Evolutionary conservation across 257 asterid species (phyloP).

Genomic region (Gynochthodes officinalis): DNA sequence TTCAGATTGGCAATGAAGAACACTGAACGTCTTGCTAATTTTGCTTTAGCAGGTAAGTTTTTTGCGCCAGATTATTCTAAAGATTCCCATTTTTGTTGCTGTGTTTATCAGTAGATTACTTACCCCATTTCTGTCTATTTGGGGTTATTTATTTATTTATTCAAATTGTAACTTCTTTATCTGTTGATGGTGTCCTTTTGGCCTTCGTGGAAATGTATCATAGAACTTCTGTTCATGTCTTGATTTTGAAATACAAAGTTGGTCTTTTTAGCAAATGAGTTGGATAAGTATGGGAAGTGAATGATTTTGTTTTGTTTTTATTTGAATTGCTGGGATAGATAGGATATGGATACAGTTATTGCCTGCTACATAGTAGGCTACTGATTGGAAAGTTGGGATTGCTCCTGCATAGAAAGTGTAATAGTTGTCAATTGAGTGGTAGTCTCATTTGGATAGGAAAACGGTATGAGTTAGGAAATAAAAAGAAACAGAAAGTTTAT

Average conservation of each 20-base stretch:
- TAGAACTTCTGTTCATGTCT: neutral
- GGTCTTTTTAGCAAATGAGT: neutral
- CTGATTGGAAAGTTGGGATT: neutral
- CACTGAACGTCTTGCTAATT: slow-evolving; percentile 38
- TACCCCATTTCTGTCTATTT: neutral
- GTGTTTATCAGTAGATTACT: neutral
- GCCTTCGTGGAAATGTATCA: neutral
- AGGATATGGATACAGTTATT: neutral
- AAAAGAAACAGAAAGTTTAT: neutral
- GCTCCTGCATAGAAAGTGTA: neutral
- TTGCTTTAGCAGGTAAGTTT: slow-evolving; percentile 39
- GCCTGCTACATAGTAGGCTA: neutral
- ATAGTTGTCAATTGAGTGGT: neutral
- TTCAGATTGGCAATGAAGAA: slow-evolving; percentile 27
- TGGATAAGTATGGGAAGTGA: neutral
- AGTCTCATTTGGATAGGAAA: neutral
- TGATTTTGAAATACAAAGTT: neutral
- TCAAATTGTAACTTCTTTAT: no score
- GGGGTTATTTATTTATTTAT: no score
- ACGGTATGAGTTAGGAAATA: neutral
- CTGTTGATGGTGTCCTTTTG: no score
- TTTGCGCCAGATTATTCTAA: neutral
- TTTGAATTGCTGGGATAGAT: neutral
- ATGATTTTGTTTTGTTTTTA: neutral
- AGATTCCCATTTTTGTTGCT: neutral